phyloP scores from a whole-genome alignment of 1,284 basidiomycete genomes.

The Ganoderma resinaceum region DNA sequence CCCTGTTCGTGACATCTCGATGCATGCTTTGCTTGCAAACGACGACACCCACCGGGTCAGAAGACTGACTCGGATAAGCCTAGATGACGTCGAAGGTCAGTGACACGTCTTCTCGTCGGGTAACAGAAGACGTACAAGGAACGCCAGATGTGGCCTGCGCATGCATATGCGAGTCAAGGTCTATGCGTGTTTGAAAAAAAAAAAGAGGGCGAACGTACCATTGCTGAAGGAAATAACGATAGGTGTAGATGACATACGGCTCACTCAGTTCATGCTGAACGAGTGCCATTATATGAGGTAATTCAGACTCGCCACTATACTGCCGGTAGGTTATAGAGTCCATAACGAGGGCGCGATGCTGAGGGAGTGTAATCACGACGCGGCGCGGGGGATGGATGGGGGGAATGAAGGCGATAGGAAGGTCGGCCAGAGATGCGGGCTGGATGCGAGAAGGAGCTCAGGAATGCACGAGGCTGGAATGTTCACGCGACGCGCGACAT shows the following conservation, averaged over 20 bases:
- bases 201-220: conserved; percentile 64
- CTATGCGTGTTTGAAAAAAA: background rate
- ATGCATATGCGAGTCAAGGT: conserved; percentile 16
- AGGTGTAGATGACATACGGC: conserved; percentile 95
- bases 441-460: conserved; percentile 3
- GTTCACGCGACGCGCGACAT: conserved; percentile 22
- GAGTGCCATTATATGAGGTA: conserved; percentile 83
- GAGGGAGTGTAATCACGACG: conserved; percentile 5
- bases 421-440: background rate
- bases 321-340: conserved; percentile 69
- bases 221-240: conserved; percentile 92
- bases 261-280: conserved; percentile 95
- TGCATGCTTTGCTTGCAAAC: conserved; percentile 96
- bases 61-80: conserved; percentile 65
- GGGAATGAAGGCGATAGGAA: conserved; percentile 18
- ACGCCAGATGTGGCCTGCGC: conserved; percentile 90
- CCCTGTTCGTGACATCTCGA: conserved; percentile 78
- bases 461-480: conserved; percentile 14
- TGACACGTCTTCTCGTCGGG: background rate
- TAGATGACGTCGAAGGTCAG: conserved; percentile 36
- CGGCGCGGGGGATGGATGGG: conserved; percentile 7
- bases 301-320: conserved; percentile 80
- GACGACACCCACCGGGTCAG: conserved; percentile 85
- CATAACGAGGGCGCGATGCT: conserved; percentile 41
- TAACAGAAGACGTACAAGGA: conserved; percentile 68